A percentile compares a stretch with the other conserved stretches of the same genome.
phyloP scores from a whole-genome alignment of 2,329 filamentous ascomycete species.

The Paraphaeosphaeria sporulosa region DNA sequence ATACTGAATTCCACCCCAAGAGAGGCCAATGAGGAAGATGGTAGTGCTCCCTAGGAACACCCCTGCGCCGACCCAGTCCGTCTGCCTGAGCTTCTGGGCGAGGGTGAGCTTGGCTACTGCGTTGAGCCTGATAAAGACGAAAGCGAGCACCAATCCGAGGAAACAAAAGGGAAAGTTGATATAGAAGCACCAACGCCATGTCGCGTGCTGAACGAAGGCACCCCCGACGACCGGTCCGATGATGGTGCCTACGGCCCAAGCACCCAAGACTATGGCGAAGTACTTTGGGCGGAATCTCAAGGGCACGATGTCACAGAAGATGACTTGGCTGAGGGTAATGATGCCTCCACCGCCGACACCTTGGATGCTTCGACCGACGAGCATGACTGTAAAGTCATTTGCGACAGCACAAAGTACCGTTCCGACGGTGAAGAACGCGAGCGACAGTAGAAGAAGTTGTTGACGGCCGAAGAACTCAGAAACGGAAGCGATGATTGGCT shows the following conservation, averaged over 20 bases:
- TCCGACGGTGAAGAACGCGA: conserved; percentile 57
- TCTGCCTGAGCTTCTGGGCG: conserved; percentile 32
- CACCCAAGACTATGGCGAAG: conserved; percentile 46
- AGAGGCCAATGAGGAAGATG: conserved; percentile 52
- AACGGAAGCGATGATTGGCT: conserved; percentile 55
- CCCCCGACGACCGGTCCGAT: conserved; percentile 59
- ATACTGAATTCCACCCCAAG: conserved; percentile 53
- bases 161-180: conserved; percentile 65
- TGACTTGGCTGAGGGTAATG: conserved; percentile 51
- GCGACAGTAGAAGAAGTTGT: conserved; percentile 43
- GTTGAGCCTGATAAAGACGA: conserved; percentile 33
- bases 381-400: conserved; percentile 42
- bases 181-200: conserved; percentile 71
- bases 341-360: conserved; percentile 52
- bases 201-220: conserved; percentile 58
- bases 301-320: conserved; percentile 56
- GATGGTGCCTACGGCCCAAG: conserved; percentile 65
- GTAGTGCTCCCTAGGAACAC: conserved; percentile 51
- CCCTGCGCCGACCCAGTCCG: conserved; percentile 54
- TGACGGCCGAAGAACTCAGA: conserved; percentile 61
- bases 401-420: conserved; percentile 54
- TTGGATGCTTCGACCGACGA: conserved; percentile 47
- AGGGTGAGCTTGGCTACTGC: conserved; percentile 25
- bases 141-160: conserved; percentile 33
- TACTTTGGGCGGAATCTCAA: conserved; percentile 51